Evolutionary conservation across 2,329 filamentous ascomycete species (phyloP).

Genomic region (Ceratocystis destructans): DNA sequence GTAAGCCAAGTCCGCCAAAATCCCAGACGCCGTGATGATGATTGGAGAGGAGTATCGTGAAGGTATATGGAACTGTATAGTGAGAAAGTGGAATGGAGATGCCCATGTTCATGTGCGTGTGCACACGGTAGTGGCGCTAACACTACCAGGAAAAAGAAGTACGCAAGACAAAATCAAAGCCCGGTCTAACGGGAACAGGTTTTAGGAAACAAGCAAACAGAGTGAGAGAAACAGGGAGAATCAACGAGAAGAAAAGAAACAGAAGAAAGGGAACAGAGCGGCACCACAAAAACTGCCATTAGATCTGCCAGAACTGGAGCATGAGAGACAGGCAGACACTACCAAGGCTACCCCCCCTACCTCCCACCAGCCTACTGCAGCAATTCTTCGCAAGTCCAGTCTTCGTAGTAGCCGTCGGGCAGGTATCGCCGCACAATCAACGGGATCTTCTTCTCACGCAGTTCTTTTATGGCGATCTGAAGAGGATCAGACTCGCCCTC

Average conservation of each 20-base stretch:
- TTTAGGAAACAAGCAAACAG: conserved; percentile 1
- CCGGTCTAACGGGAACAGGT: neutral
- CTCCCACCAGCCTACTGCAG: conserved; percentile 37
- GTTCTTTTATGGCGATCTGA: conserved; percentile 93
- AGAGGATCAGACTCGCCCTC: conserved; percentile 96
- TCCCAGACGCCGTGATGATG: conserved; percentile 8
- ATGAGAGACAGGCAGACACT: neutral
- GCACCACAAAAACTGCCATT: no score
- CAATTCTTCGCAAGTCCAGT: conserved; percentile 97
- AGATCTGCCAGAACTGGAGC: neutral
- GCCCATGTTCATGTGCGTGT: neutral
- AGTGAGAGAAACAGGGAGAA: neutral
- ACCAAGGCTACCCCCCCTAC: neutral
- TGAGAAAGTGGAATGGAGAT: neutral
- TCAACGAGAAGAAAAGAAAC: neutral
- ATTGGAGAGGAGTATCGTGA: neutral
- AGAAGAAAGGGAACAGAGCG: neutral
- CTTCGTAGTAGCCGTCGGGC: conserved; percentile 95
- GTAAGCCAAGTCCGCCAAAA: conserved; percentile 4
- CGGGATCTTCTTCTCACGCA: conserved; percentile 97
- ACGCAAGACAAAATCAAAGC: neutral
- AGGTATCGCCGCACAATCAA: conserved; percentile 89
- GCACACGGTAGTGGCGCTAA: neutral
- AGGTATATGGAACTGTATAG: neutral
- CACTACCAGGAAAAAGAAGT: neutral